These are phyloP conservation scores for Tetraselmis chui DNA, from an alignment of 139 green algal species.

Conservation along the genomic window DNA sequence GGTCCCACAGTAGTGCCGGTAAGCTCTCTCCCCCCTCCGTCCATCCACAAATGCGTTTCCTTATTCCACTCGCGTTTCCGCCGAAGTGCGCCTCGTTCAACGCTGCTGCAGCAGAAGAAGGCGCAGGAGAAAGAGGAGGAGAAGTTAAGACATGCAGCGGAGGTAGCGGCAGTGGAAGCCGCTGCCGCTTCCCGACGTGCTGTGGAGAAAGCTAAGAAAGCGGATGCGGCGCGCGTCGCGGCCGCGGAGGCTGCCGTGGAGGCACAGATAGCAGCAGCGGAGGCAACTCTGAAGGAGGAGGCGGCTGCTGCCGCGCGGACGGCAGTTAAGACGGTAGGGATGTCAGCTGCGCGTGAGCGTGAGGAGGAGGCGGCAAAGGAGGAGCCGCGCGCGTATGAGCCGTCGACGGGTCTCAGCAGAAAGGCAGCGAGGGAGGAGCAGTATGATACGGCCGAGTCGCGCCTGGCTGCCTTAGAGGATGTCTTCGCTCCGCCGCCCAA, in stretches of 20 bases:
- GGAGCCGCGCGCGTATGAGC: neutral
- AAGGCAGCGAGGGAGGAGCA: conserved; percentile 10
- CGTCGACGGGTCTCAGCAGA: neutral
- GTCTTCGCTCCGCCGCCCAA: neutral
- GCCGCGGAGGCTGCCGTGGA: conserved; percentile 8
- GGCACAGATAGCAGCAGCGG: neutral
- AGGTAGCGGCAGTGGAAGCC: neutral
- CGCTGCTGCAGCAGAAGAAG: neutral
- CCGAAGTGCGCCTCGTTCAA: too few species aligned
- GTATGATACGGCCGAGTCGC: neutral
- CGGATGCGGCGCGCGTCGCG: conserved; percentile 4
- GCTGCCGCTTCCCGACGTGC: conserved; percentile 6
- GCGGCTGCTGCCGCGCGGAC: conserved; percentile 4
- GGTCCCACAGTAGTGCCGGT: too few species aligned
- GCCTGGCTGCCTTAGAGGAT: conserved; percentile 7
- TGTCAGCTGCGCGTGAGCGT: neutral
- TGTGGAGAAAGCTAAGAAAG: neutral
- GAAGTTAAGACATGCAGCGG: neutral
- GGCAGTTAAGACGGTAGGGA: neutral
- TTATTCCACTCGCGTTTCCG: too few species aligned
- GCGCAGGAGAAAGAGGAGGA: neutral
- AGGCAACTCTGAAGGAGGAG: conserved; percentile 11
- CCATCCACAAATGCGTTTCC: too few species aligned
- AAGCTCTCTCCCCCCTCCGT: too few species aligned
- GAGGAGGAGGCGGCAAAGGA: neutral